Base-by-base conservation (phyloP, 1,139 yeast genomes). In the Nakaseomyces glabratus region DNA sequence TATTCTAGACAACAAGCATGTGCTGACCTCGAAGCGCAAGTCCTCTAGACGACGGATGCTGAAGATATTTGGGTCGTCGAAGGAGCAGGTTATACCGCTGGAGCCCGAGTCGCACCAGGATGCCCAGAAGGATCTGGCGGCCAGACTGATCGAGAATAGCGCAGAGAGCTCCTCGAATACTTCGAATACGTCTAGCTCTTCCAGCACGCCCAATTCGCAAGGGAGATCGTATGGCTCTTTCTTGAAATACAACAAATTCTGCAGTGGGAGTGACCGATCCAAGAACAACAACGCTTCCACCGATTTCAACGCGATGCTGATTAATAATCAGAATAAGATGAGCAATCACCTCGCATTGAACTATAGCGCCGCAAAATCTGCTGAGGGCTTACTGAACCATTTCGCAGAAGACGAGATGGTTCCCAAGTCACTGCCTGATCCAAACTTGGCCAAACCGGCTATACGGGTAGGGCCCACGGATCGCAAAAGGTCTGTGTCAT, bases 41-140 rank as follows among this genome's bases (percentile, higher is more conserved):
- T 47, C 50, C 6, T 42, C 55, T 10, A 51, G 48, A 28, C 49
- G 51, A 33, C 43, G 51, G 24, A 52, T 54, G 55, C 37, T 55
- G 28, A 51, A 53, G 33, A 49, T 55, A 6, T 55, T 55, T 38
- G 48, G 57, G 11, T 18, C 12, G 29, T 18, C 28, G 24, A 33
- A 34, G 5, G 28, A 23, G 9, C 17, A 24, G 22, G 12, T 22
- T 2, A n/a, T 15, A n/a, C 11, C 16, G 12, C 31, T 22, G 1
- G 23, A 31, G 20, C 23, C 9, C 17, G 12, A 26, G 10, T 39
- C 19, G 34, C 37, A 6, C 23, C 37, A 19, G 11, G 33, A 15
- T 22, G 11, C 20, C 9, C 35, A 18, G n/a, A n/a, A n/a, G n/a
- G n/a, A n/a, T n/a, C n/a, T n/a, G n/a, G n/a, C n/a, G n/a, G n/a